phyloP scores from a whole-genome alignment of 2,329 filamentous ascomycete genomes.

The Phyllosticta citribraziliensis region DNA sequence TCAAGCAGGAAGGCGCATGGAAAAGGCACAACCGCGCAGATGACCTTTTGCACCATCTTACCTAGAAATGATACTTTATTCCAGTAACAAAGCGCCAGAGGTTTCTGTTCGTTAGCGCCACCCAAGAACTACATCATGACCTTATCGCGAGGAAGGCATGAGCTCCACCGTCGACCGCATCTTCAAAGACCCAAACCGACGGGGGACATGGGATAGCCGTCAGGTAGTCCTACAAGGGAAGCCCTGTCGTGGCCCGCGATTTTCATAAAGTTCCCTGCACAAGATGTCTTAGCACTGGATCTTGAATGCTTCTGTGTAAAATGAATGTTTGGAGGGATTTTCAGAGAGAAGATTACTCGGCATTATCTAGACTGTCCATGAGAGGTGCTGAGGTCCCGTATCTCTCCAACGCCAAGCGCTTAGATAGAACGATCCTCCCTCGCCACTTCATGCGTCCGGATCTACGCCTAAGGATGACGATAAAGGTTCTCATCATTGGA shows the following conservation, averaged over 20 bases:
- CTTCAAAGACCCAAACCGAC: too few species aligned
- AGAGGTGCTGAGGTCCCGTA: constrained; percentile 2
- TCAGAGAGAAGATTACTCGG: constrained; percentile 12
- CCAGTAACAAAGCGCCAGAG: too few species aligned
- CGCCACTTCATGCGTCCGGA: constrained; percentile 1
- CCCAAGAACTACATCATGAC: too few species aligned
- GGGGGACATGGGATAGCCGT: too few species aligned
- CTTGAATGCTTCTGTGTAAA: background rate
- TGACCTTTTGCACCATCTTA: too few species aligned
- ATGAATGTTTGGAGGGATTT: background rate
- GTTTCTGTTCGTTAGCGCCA: too few species aligned
- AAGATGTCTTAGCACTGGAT: background rate
- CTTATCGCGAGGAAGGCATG: too few species aligned
- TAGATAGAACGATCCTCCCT: constrained; percentile 7
- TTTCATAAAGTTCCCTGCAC: background rate
- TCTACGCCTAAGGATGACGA: constrained; percentile 96
- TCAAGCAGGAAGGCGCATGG: too few species aligned
- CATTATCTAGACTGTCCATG: constrained; percentile 6
- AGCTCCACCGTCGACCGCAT: too few species aligned
- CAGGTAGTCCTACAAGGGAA: too few species aligned
- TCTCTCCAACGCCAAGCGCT: background rate
- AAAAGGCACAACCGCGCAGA: too few species aligned
- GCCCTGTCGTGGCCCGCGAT: background rate
- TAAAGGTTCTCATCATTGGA: constrained; percentile 76
- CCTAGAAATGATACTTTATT: too few species aligned